Conservation (phyloP, 306 rosid species). For the Myrica gale region DNA sequence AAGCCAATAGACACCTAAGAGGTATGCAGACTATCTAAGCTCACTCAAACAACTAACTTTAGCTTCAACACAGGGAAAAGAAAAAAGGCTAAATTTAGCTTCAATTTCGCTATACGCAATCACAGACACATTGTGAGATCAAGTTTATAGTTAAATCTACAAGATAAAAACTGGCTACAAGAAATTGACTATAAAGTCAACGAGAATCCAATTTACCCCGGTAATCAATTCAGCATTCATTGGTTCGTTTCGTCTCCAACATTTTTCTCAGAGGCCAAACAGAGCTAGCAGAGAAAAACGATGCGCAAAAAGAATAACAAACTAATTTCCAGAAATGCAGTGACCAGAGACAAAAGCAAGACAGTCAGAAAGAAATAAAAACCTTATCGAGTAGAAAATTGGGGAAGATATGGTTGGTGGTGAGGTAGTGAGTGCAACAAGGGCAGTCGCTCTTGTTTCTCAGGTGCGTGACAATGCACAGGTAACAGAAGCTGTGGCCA, state of each 20-base stretch:
- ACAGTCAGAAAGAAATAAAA: neutral
- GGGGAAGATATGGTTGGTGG: constrained; percentile 69
- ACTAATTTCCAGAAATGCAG: neutral
- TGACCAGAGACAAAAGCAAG: neutral
- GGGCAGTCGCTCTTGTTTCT: constrained; percentile 93
- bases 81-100: neutral
- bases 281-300: neutral
- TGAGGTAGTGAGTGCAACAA: constrained; percentile 80
- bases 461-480: constrained; percentile 95
- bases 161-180: neutral
- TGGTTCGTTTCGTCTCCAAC: neutral
- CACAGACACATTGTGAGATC: neutral
- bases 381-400: constrained; percentile 88
- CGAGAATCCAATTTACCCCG: neutral
- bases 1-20: neutral
- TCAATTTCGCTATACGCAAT: neutral
- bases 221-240: neutral
- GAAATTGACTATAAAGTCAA: neutral
- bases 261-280: constrained; percentile 11
- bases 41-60: neutral
- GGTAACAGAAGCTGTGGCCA: constrained; percentile 93
- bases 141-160: neutral
- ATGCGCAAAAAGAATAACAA: neutral
- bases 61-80: neutral
- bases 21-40: neutral